These are phyloP conservation scores for Kuraishia floccosa DNA, from an alignment of 805 yeast species.

Conservation along the genomic window DNA sequence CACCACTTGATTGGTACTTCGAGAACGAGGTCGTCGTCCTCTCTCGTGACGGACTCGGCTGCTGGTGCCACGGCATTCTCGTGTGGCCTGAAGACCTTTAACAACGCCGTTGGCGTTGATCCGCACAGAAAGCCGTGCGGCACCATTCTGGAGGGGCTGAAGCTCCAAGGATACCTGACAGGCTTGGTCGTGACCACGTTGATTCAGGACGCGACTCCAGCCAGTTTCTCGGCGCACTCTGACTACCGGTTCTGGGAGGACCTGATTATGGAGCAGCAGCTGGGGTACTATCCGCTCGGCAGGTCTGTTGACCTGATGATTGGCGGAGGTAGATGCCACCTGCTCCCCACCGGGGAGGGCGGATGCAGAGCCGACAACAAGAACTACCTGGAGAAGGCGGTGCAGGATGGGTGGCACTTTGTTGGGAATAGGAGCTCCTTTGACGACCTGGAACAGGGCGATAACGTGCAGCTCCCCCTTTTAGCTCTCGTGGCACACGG, in stretches of 20 bases:
- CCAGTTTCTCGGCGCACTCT: slow-evolving; percentile 76
- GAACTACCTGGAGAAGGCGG: slow-evolving; percentile 58
- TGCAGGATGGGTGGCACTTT: slow-evolving; percentile 48
- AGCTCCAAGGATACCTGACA: slow-evolving; percentile 67
- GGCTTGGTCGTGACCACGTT: slow-evolving; percentile 91
- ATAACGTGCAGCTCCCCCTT: slow-evolving; percentile 62
- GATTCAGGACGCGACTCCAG: slow-evolving; percentile 93
- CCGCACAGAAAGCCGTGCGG: slow-evolving; percentile 70
- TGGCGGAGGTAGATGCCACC: slow-evolving; percentile 89
- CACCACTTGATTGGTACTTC: slow-evolving; percentile 69
- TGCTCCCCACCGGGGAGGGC: slow-evolving; percentile 43
- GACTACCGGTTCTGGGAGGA: slow-evolving; percentile 71
- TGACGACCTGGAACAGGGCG: slow-evolving; percentile 43
- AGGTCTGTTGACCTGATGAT: slow-evolving; percentile 71
- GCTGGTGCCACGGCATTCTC: slow-evolving; percentile 96
- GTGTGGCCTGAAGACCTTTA: slow-evolving; percentile 73
- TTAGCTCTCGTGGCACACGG: slow-evolving; percentile 63
- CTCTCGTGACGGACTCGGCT: slow-evolving; percentile 87
- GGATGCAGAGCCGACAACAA: slow-evolving; percentile 65
- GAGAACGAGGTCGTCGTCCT: slow-evolving; percentile 68
- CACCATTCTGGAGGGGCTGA: slow-evolving; percentile 79
- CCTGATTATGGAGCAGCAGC: slow-evolving; percentile 76
- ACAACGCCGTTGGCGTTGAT: slow-evolving; percentile 86
- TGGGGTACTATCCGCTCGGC: slow-evolving; percentile 76
- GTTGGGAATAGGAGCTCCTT: slow-evolving; percentile 50